Conservation (phyloP, 2,329 filamentous ascomycete species). For the Boeremia lycopersici region DNA sequence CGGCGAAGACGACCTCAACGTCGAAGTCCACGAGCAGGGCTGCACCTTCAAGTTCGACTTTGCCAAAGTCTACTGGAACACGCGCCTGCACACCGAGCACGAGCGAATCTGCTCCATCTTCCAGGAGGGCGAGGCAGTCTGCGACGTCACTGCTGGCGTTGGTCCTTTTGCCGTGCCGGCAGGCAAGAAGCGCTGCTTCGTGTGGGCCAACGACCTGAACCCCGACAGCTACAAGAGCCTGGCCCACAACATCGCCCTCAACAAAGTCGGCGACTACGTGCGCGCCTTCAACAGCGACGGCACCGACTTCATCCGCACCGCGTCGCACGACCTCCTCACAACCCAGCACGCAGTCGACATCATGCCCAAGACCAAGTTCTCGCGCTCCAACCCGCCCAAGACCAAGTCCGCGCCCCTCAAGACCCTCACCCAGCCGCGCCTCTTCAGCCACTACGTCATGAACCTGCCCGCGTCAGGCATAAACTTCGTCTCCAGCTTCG, state of each 20-base stretch:
- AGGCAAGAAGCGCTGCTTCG: conserved; percentile 86
- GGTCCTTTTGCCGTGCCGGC: conserved; percentile 94
- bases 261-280: conserved; percentile 79
- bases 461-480: conserved; percentile 92
- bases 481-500: conserved; percentile 78
- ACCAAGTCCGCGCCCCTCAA: conserved; percentile 42
- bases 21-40: conserved; percentile 78
- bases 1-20: conserved; percentile 81
- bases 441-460: conserved; percentile 95
- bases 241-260: conserved; percentile 70
- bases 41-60: conserved; percentile 95
- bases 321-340: conserved; percentile 63
- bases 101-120: conserved; percentile 78
- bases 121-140: conserved; percentile 83
- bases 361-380: conserved; percentile 42
- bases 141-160: conserved; percentile 96
- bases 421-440: conserved; percentile 64
- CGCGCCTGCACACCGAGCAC: conserved; percentile 87
- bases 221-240: conserved; percentile 82
- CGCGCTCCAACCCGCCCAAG: conserved; percentile 29
- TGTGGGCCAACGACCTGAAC: conserved; percentile 97
- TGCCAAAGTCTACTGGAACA: conserved; percentile 98
- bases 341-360: conserved; percentile 59
- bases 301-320: conserved; percentile 74
- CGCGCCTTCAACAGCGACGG: conserved; percentile 83